A percentile compares a stretch with the other conserved stretches of the same genome.
Evolutionary conservation across 2,329 filamentous ascomycete species (phyloP).

Genomic region (Neofusicoccum parvum): DNA sequence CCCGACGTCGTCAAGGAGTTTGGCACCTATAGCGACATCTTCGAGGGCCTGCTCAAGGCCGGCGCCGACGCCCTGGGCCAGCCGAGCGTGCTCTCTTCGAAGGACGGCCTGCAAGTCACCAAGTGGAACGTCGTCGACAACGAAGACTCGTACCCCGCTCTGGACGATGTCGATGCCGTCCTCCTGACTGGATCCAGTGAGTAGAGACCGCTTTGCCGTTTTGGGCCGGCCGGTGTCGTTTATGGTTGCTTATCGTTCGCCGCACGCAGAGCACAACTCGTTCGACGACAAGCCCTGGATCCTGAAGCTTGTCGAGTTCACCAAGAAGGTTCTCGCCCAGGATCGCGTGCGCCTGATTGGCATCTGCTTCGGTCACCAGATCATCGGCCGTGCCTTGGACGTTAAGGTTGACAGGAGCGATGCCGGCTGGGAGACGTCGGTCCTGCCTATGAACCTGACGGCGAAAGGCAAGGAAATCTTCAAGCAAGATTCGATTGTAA

Average conservation of each 20-base stretch:
- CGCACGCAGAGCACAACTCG: constrained; percentile 64
- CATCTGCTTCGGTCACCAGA: constrained; percentile 87
- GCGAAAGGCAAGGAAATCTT: constrained; percentile 72
- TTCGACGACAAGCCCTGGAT: constrained; percentile 80
- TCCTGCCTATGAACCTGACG: constrained; percentile 69
- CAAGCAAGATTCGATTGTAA: constrained; percentile 62
- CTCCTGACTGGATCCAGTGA: constrained; percentile 73
- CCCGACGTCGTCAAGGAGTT: constrained; percentile 65
- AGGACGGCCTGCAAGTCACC: constrained; percentile 57
- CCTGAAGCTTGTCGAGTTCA: constrained; percentile 69
- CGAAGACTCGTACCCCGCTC: constrained; percentile 67
- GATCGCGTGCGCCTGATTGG: constrained; percentile 71
- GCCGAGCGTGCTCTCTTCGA: constrained; percentile 34
- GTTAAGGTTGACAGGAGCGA: constrained; percentile 67
- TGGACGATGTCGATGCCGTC: constrained; percentile 78
- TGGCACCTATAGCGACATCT: constrained; percentile 69
- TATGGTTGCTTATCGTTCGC: background rate
- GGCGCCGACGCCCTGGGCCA: constrained; percentile 52
- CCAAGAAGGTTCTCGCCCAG: constrained; percentile 60
- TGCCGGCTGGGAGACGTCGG: constrained; percentile 79
- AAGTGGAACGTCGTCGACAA: constrained; percentile 71
- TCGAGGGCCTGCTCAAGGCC: constrained; percentile 54
- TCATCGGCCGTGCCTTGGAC: constrained; percentile 73
- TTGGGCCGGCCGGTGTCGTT: background rate
- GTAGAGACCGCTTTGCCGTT: constrained; percentile 25